Evolutionary conservation across 2,329 filamentous ascomycete genomes (phyloP).

Genomic region (Phialophora macrospora): DNA sequence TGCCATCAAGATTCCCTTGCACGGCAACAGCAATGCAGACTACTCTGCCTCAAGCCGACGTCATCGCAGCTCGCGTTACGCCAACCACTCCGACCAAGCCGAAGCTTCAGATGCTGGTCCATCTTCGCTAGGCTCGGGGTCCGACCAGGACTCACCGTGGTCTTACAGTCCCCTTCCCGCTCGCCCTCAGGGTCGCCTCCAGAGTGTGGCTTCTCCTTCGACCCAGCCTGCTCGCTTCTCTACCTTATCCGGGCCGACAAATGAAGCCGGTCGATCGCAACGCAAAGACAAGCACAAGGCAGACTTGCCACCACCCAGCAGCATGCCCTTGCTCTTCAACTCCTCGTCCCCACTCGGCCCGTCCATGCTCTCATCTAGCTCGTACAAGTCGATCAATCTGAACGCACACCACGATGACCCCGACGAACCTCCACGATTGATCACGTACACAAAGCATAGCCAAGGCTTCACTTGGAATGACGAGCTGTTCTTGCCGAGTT

Average conservation of each 20-base stretch:
- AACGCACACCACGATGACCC: conserved; percentile 36
- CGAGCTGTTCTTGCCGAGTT: conserved; percentile 40
- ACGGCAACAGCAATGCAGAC: conserved; percentile 20
- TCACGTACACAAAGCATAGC: conserved; percentile 39
- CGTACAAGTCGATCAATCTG: conserved; percentile 41
- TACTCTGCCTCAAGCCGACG: conserved; percentile 28
- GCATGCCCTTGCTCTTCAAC: conserved; percentile 27
- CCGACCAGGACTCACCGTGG: conserved; percentile 33
- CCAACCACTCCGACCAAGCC: conserved; percentile 25
- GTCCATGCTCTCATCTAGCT: conserved; percentile 38
- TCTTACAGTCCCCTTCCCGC: conserved; percentile 30
- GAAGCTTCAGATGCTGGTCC: conserved; percentile 35
- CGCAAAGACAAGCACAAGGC: conserved; percentile 38
- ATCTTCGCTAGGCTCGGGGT: conserved; percentile 35
- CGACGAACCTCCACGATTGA: conserved; percentile 39
- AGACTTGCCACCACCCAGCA: conserved; percentile 28
- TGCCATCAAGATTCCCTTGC: conserved; percentile 40
- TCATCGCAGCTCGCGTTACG: conserved; percentile 32
- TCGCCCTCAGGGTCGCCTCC: conserved; percentile 23
- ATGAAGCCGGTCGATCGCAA: conserved; percentile 21
- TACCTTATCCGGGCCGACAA: conserved; percentile 5
- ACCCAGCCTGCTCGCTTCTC: conserved; percentile 20
- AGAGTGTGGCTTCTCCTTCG: conserved; percentile 29
- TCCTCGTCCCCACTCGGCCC: conserved; percentile 38
- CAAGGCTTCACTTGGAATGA: conserved; percentile 42